phyloP scores from a whole-genome alignment of 192 early-diverging fungal genomes.

The Backusella parvicylindrica region DNA sequence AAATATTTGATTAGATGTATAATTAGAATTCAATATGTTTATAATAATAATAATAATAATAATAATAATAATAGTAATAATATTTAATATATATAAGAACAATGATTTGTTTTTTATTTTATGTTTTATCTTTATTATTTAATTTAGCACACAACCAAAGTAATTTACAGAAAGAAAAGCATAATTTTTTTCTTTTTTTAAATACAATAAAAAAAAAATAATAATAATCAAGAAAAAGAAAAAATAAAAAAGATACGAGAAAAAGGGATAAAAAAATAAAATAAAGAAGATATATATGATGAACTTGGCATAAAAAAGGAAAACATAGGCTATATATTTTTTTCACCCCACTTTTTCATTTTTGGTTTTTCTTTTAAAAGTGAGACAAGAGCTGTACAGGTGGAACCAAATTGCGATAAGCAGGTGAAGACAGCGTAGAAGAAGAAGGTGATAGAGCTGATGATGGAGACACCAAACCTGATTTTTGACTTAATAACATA shows the following conservation, averaged over 20 bases:
- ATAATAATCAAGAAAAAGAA: background rate
- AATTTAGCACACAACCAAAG: slow-evolving; percentile 3
- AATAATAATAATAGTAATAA: too few relatives aligned
- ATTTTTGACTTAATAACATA: slow-evolving; percentile 4
- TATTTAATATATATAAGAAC: background rate
- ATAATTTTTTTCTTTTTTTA: background rate
- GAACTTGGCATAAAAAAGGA: background rate
- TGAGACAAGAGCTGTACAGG: slow-evolving; percentile 6
- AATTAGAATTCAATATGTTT: background rate
- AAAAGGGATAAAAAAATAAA: background rate
- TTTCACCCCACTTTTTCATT: background rate
- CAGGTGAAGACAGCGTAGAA: slow-evolving; percentile 1
- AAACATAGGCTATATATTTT: background rate
- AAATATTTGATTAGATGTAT: slow-evolving; percentile 28
- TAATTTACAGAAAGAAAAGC: slow-evolving; percentile 5
- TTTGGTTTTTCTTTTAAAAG: background rate
- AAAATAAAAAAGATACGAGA: background rate
- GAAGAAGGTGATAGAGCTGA: background rate
- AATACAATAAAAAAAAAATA: background rate
- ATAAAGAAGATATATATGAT: background rate
- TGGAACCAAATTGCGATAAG: background rate
- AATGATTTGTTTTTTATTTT: background rate
- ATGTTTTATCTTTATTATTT: slow-evolving; percentile 3
- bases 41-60: background rate
- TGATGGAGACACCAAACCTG: background rate